Evolutionary conservation across 345 rosid species (phyloP), one percentile per base, ranked within the genome.

Genomic region (Cochlearia excelsa): DNA sequence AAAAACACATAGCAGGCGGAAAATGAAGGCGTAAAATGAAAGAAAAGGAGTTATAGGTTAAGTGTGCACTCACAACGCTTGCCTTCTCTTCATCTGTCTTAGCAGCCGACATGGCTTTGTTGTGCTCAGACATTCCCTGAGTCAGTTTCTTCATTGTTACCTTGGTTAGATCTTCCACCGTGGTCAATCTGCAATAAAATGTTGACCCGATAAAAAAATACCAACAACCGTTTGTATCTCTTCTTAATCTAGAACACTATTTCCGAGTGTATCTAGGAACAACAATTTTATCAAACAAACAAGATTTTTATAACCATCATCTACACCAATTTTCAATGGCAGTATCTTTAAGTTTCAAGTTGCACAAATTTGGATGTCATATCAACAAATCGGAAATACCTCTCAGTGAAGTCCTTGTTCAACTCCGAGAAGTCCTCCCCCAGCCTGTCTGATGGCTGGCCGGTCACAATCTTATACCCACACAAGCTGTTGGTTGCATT

Each of bases 401-500:
- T 90, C 76, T 90, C 99, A 44, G 75, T 84, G 65, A 94, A 94
- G 63, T 94, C 96, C 72, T 85, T 90, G 74, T 77, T 75, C 31
- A 69, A 59, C 77, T 87, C 99, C 10, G 93, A 85, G 81, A 94
- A 94, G 74, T 92, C 97, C 82, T 92, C 98, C 55, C 98, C 98
- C 40, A 92, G 85, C 77, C 97, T 79, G 70, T 92, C 98, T 37
- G 99, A 93, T 63, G 99, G 99, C 69, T 93, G 99, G 54, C 99
- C 99, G 9, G 99, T 93, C 71, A 93, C 99, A 71, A 93, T 83
- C 73, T 88, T 87, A 79, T 94, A 90, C 58, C 97, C 99, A 54
- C 99, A 94, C 40, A 94, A 74, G 74, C 95, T 78, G 71, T 94
- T 94, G 57, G 96, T 81, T 33, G 99, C 96, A 81, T 94, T 94